phyloP scores from a whole-genome alignment of 2,329 filamentous ascomycete species.

The Lachnellula hyalina region DNA sequence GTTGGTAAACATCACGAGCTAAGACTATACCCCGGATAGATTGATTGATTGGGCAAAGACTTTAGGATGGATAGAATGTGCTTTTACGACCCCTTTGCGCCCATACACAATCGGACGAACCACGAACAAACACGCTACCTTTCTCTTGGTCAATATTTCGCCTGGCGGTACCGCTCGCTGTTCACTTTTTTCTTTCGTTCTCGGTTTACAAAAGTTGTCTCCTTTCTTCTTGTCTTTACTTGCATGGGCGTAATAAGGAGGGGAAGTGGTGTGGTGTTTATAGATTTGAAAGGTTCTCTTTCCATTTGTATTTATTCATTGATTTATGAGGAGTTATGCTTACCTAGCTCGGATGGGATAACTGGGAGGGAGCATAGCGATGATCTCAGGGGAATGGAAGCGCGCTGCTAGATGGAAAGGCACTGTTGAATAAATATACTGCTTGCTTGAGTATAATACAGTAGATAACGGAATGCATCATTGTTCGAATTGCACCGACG shows the following conservation, averaged over 20 bases:
- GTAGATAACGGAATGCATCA: too few relatives aligned
- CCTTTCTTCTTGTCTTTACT: not conserved
- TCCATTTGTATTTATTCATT: not conserved
- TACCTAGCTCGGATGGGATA: not conserved
- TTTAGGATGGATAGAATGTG: slow-evolving; percentile 20
- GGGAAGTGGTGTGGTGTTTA: slow-evolving; percentile 1
- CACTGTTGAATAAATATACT: not conserved
- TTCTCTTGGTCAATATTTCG: slow-evolving; percentile 12
- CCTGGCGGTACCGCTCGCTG: slow-evolving; percentile 8
- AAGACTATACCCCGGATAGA: slow-evolving; percentile 30
- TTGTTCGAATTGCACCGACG: too few relatives aligned
- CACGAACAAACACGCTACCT: slow-evolving; percentile 2
- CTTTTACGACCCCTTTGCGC: slow-evolving; percentile 7
- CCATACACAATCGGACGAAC: slow-evolving; percentile 3
- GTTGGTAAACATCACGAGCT: slow-evolving; percentile 20
- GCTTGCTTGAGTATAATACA: not conserved
- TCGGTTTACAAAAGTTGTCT: not conserved
- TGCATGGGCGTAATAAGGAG: not conserved
- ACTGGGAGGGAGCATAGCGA: not conserved
- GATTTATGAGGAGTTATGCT: not conserved
- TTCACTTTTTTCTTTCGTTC: not conserved
- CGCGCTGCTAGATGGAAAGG: too few relatives aligned
- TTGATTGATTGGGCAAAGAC: slow-evolving; percentile 22
- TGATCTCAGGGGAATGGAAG: not conserved
- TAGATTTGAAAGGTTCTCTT: slow-evolving; percentile 2